These are phyloP conservation scores for Podila epicladia DNA, from an alignment of 192 early-diverging fungal genomes.

Conservation along the genomic window DNA sequence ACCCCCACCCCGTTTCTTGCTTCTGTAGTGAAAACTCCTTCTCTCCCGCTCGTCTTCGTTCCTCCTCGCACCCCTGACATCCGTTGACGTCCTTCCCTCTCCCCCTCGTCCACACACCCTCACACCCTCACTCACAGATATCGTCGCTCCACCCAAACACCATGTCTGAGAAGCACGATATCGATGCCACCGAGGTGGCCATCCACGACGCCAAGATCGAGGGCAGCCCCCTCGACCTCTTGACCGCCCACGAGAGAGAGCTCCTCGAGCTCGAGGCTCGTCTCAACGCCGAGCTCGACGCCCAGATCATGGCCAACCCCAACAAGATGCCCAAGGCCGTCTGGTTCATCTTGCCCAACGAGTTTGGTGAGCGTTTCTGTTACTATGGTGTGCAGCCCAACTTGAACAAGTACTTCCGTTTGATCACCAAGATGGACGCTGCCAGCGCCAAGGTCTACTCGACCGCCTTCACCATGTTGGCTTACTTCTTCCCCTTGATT, in stretches of 20 bases:
- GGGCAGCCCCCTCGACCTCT: constrained; percentile 8
- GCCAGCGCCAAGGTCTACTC: constrained; percentile 36
- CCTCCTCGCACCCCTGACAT: too few relatives aligned
- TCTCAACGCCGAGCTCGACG: constrained; percentile 62
- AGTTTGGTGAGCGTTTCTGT: constrained; percentile 62
- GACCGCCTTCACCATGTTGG: constrained; percentile 56
- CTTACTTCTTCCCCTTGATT: constrained; percentile 68
- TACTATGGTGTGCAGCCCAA: constrained; percentile 70
- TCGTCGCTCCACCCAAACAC: too few relatives aligned
- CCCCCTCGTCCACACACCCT: too few relatives aligned
- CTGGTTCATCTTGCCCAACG: constrained; percentile 63
- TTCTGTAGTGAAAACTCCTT: too few relatives aligned
- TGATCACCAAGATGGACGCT: constrained; percentile 43
- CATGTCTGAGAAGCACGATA: too few relatives aligned
- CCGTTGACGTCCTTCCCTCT: too few relatives aligned
- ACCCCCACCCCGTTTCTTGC: too few relatives aligned
- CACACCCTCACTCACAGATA: too few relatives aligned
- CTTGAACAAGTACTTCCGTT: constrained; percentile 53
- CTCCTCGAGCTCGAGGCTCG: constrained; percentile 56
- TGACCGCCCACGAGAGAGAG: constrained; percentile 45
- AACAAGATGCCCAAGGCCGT: constrained; percentile 54
- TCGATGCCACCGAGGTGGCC: too few relatives aligned
- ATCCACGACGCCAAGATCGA: too few relatives aligned
- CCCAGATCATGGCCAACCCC: constrained; percentile 58
- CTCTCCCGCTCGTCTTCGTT: too few relatives aligned